Base-by-base conservation (phyloP, 495 filamentous ascomycete species). In the Polyplosphaeria fusca region DNA sequence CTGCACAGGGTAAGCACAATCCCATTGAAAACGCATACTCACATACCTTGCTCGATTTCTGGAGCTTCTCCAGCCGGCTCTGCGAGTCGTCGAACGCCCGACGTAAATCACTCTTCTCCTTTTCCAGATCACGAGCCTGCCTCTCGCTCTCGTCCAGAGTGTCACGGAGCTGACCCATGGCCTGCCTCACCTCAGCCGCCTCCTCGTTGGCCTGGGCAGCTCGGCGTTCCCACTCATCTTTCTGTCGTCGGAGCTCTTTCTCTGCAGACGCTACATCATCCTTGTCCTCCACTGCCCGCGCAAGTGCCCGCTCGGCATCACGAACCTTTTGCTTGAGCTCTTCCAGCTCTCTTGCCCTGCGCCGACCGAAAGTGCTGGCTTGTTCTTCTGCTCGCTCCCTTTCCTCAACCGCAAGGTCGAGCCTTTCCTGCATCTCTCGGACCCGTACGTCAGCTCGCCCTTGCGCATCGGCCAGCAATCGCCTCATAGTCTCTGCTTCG, bases 401-500 rank as follows among this genome's bases (percentile, higher is more conserved):
- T 72, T 97, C 93, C 67, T 96, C 90, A 43, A 92, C 77, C 0
- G 89, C 89, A 0, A 85, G 76, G 55, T 97, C 93, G 82, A 96
- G 86, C 16, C 84, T 80, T 62, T 91, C 86, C 64, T 90, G 86
- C 82, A 95, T 91, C 60, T 97, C 94, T 24, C 88, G 82, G 4
- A 89, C 77, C 65, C 88, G 87, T 30, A 76, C 73, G 30, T 95
- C 91, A 11, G 93, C 79, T 37, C 89, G 79, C 51, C 86, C 78
- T 67, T 96, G 91, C 20, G 89, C 89, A 52, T 97, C 93, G 41
- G 83, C 85, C 5, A 98, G 76, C 43, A 97, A 76, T 22, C 90
- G 78, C 32, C 93, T 81, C 92, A 98, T 96, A 1, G 89, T 96
- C 70, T 98, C 92, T 2, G 83, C 89, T 71, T 98, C 94, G 20